Evolutionary conservation across 805 yeast species (phyloP).

Genomic region (Ogataea allantospora): DNA sequence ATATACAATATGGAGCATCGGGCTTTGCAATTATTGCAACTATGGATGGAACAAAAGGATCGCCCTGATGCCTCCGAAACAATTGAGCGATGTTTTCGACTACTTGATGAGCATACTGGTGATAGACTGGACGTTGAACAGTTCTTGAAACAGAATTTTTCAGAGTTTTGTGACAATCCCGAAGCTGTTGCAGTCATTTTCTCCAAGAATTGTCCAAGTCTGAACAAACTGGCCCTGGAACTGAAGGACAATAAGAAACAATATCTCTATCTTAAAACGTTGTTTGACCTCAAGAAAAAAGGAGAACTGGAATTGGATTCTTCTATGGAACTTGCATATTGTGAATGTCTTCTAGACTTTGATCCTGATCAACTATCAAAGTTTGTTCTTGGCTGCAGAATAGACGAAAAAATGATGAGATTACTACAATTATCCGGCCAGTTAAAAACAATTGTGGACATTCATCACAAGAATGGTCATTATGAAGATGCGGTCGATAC

Average conservation of each 20-base stretch:
- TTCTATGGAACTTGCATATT: constrained; percentile 24
- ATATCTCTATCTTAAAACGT: constrained; percentile 34
- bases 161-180: constrained; percentile 33
- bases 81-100: constrained; percentile 27
- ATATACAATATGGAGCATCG: constrained; percentile 54
- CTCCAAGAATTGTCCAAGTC: constrained; percentile 35
- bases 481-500: constrained; percentile 34
- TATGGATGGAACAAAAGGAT: constrained; percentile 42
- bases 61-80: constrained; percentile 13
- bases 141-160: constrained; percentile 32
- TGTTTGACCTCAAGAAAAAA: constrained; percentile 28
- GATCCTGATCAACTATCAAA: constrained; percentile 17
- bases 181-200: constrained; percentile 38
- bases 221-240: constrained; percentile 39
- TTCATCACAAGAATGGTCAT: constrained; percentile 27
- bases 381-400: constrained; percentile 21
- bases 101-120: constrained; percentile 10
- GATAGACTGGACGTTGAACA: constrained; percentile 27
- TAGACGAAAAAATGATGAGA: constrained; percentile 18
- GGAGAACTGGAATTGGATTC: constrained; percentile 13
- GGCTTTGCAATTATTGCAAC: constrained; percentile 50
- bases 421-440: constrained; percentile 27
- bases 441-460: constrained; percentile 34
- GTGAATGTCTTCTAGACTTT: constrained; percentile 27
- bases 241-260: constrained; percentile 28